Evolutionary conservation across 495 filamentous ascomycete genomes (phyloP), one percentile per base, ranked within the genome.

Genomic region (Trichodelitschia bisporula): DNA sequence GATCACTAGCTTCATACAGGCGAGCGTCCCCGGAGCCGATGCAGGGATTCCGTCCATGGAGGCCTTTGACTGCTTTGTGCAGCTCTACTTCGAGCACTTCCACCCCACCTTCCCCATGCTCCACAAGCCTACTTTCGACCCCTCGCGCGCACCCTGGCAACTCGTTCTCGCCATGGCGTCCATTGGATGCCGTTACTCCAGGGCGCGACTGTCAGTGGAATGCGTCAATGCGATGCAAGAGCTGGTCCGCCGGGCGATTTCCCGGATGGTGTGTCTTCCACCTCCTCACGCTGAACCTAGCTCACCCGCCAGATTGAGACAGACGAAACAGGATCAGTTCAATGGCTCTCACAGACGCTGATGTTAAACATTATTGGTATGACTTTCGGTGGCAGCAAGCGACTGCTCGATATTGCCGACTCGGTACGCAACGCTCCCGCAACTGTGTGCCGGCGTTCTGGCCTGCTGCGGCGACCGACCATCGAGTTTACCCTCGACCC

Each of bases 51-150:
- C 31, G 3, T 31, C 18, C 6, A 18, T 34, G 15, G 32, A 19
- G 1, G 31, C 32, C 3, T 18, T 38, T 18, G 26, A 38, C 30
- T 35, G 32, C 18, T 35, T 35, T 26, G 20, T 35, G 15, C 27
- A 34, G 19, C 17, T 38, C 0, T 38, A 38, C 28, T 38, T 38
- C 16, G 32, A 38, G 20, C 30, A 20, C 31, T 38, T 38, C 18
- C 32, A 38, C 11, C 36, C 32, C 4, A 15, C 19, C 4, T 38
- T 36, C 27, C 36, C 36, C 4, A 17, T 38, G 4, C 32, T 38
- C 8, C 36, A 38, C 26, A 18, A 34, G 12, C 32, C 36, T 3
- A 35, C 36, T 2, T 38, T 38, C 26, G 19, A 30, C 20, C 32
- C 32, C 10, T 30, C 23, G 11, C 23, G 35, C 1, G 15, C 36